These are phyloP conservation scores for Dendrobium nobile DNA, from an alignment of 106 monocot genomes.

Conservation along the genomic window DNA sequence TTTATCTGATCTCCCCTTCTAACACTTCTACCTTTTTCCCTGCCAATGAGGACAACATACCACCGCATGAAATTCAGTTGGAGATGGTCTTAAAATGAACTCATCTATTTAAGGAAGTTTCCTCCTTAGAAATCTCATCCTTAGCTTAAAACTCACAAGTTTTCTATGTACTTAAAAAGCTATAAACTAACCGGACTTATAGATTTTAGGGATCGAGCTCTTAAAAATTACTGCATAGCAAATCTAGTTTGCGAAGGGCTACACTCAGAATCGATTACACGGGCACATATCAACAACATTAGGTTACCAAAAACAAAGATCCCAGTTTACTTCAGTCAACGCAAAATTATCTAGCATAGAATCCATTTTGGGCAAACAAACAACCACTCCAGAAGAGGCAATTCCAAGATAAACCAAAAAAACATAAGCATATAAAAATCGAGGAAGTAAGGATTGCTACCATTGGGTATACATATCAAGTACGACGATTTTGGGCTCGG, in stretches of 20 bases:
- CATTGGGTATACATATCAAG: conserved; percentile 84
- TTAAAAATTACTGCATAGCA: not conserved
- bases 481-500: conserved; percentile 48
- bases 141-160: too few relatives aligned
- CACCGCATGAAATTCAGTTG: too few relatives aligned
- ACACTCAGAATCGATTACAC: not conserved
- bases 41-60: too few relatives aligned
- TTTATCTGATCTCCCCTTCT: too few relatives aligned
- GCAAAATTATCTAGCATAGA: not conserved
- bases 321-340: not conserved
- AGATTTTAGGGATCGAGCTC: too few relatives aligned
- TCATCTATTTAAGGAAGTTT: too few relatives aligned
- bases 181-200: too few relatives aligned
- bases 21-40: too few relatives aligned
- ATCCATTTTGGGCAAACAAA: not conserved
- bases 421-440: not conserved
- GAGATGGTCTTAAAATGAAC: too few relatives aligned
- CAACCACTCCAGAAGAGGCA: not conserved
- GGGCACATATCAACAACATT: not conserved
- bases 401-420: not conserved
- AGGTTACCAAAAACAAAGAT: not conserved
- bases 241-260: not conserved
- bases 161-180: too few relatives aligned
- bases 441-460: conserved; percentile 18
- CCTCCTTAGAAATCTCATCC: too few relatives aligned